Conservation (phyloP, 2,329 filamentous ascomycete species). For the Talaromyces sp. region DNA sequence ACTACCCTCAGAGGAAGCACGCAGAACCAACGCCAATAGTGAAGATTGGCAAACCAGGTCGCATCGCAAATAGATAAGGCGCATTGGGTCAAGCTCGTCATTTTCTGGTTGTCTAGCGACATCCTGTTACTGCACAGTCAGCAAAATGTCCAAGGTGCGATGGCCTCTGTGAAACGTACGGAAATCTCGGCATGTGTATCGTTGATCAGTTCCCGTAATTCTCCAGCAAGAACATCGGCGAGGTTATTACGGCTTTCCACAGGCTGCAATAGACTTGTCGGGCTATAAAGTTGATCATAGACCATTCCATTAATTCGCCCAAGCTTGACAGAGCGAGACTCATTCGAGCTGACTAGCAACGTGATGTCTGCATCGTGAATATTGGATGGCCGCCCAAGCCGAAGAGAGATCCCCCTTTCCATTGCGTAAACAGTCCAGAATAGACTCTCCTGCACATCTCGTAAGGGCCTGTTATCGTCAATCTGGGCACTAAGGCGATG, state of each 20-base stretch:
- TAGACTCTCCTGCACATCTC: slow-evolving; percentile 4
- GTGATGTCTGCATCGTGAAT: slow-evolving; percentile 11
- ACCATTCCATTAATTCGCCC: slow-evolving; percentile 13
- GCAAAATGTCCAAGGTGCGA: neutral
- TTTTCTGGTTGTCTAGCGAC: neutral
- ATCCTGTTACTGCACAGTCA: neutral
- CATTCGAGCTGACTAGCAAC: neutral
- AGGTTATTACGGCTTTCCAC: neutral
- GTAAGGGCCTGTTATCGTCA: neutral
- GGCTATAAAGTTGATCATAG: slow-evolving; percentile 14
- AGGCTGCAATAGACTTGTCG: neutral
- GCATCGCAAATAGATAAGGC: slow-evolving; percentile 3
- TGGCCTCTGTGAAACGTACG: neutral
- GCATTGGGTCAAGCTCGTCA: neutral
- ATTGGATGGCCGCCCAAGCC: slow-evolving; percentile 10
- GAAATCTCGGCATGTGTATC: slow-evolving; percentile 1
- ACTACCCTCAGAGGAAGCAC: neutral
- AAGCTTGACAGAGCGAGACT: neutral
- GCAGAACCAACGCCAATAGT: slow-evolving; percentile 2
- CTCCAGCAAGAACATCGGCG: slow-evolving; percentile 4
- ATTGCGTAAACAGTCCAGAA: slow-evolving; percentile 13
- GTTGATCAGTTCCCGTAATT: slow-evolving; percentile 4
- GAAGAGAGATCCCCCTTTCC: slow-evolving; percentile 9
- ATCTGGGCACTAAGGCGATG: neutral
- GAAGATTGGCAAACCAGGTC: slow-evolving; percentile 12